phyloP scores from a whole-genome alignment of 1,284 basidiomycete genomes.

The Moesziomyces globuligerus region DNA sequence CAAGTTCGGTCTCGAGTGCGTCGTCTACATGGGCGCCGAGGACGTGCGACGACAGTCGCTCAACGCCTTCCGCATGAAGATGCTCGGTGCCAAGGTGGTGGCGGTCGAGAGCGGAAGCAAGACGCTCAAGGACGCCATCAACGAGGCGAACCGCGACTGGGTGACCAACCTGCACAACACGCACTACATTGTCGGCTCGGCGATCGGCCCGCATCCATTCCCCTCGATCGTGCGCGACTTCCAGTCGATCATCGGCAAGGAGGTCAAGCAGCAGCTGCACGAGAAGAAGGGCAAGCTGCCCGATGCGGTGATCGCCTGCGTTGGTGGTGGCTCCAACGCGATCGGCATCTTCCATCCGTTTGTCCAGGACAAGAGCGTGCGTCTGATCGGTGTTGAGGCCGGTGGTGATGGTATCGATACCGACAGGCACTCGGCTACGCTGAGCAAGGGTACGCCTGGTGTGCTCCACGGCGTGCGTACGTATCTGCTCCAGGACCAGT shows the following conservation, averaged over 20 bases:
- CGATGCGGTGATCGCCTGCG: slow-evolving; percentile 93
- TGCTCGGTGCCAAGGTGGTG: slow-evolving; percentile 87
- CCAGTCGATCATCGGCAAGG: slow-evolving; percentile 92
- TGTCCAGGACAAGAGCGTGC: slow-evolving; percentile 57
- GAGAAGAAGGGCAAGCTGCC: slow-evolving; percentile 84
- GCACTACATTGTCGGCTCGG: slow-evolving; percentile 96
- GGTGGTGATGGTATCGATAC: slow-evolving; percentile 82
- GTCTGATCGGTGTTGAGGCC: slow-evolving; percentile 65
- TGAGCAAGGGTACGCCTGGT: slow-evolving; percentile 87
- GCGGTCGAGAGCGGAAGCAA: slow-evolving; percentile 93
- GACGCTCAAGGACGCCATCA: slow-evolving; percentile 86
- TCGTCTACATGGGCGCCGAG: slow-evolving; percentile 99
- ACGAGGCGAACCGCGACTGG: slow-evolving; percentile 80
- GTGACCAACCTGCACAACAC: slow-evolving; percentile 87
- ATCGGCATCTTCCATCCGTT: slow-evolving; percentile 75
- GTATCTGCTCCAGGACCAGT: slow-evolving; percentile 87
- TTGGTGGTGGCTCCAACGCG: slow-evolving; percentile 96
- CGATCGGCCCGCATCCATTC: slow-evolving; percentile 98
- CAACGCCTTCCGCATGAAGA: slow-evolving; percentile 97
- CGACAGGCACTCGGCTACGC: slow-evolving; percentile 87
- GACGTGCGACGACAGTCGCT: slow-evolving; percentile 93
- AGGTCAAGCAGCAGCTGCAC: slow-evolving; percentile 89
- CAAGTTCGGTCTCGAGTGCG: slow-evolving; percentile 92
- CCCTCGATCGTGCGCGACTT: slow-evolving; percentile 98
- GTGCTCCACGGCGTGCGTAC: slow-evolving; percentile 96